Evolutionary conservation across 2,329 filamentous ascomycete species (phyloP), one percentile per base, ranked within the genome.

Genomic region (Sclerotinia subarctica): DNA sequence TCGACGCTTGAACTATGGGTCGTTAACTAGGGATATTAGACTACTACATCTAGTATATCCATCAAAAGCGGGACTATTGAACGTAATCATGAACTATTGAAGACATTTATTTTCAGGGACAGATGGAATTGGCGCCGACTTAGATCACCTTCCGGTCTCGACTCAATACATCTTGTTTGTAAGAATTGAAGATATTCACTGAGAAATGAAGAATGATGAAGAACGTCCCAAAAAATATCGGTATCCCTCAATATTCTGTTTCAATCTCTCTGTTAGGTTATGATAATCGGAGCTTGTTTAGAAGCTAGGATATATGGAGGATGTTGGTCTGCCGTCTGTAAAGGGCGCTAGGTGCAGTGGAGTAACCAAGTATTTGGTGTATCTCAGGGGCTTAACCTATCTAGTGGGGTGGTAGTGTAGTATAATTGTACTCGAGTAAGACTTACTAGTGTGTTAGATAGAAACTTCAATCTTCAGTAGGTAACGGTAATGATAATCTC

Each of bases 231-330:
- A 21, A 24, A 35, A 54, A 19, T n/a, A 19, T 21, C 29, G 24
- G 17, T 35, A 64, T 21, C 8, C 29, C 8, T 66, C 52, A 21
- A 58, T n/a, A 24, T 24, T 11, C 17, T n/a, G 21, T 1, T 38
- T 54, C 63, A 65, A 58, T 65, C 63, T 57, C 63, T 52, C 42
- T 13, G 21, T 17, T 64, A 35, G 38, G 35, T 35, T 57, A n/a
- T 35, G 35, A 59, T 60, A 10, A 13, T 8, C 10, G 58, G 46
- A 38, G 32, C 21, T 32, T 38, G 29, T 29, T 26, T 24, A 6
- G 15, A 51, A 51, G n/a, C 52, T 47, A 65, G 26, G 38, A 26
- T 49, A 5, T 42, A 44, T 58, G 51, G 10, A 19, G 51, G 29
- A 65, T 21, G 52, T 38, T 15, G 59, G 8, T 35, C 35, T 35